These are phyloP conservation scores for Pleurotus ostreatus DNA, from an alignment of 768 basidiomycete species.

Conservation along the genomic window DNA sequence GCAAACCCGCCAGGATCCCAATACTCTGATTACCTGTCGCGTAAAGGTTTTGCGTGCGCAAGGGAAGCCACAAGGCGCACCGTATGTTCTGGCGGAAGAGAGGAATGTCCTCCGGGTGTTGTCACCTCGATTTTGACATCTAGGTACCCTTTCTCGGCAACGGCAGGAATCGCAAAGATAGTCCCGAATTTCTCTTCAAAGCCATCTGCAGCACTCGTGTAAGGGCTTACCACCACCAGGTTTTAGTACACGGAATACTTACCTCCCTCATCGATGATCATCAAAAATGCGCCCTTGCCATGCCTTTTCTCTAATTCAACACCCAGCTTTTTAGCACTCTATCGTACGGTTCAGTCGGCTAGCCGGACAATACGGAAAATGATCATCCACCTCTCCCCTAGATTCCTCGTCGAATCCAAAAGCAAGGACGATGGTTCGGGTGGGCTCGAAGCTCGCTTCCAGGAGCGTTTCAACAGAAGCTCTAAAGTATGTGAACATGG, in stretches of 20 bases:
- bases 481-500: slow-evolving; percentile 19
- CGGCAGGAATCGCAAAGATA: slow-evolving; percentile 55
- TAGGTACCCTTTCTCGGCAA: slow-evolving; percentile 72
- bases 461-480: slow-evolving; percentile 62
- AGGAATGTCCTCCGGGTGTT: slow-evolving; percentile 80
- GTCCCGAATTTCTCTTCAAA: slow-evolving; percentile 47
- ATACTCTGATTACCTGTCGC: slow-evolving; percentile 31
- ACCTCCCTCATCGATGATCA: slow-evolving; percentile 90
- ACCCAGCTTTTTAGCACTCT: slow-evolving; percentile 55
- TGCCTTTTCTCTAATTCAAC: slow-evolving; percentile 51
- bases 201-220: slow-evolving; percentile 24
- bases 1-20: slow-evolving; percentile 52
- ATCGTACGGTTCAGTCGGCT: neutral
- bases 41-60: neutral
- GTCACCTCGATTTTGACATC: slow-evolving; percentile 62
- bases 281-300: slow-evolving; percentile 66
- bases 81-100: slow-evolving; percentile 79
- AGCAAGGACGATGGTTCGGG: slow-evolving; percentile 55
- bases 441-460: slow-evolving; percentile 56
- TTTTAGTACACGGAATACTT: neutral
- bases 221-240: no score
- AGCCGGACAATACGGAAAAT: neutral
- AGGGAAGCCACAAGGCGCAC: slow-evolving; percentile 26
- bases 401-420: slow-evolving; percentile 81
- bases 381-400: slow-evolving; percentile 39